Conservation (phyloP, 306 rosid genomes). For the Medicago ruthenica region DNA sequence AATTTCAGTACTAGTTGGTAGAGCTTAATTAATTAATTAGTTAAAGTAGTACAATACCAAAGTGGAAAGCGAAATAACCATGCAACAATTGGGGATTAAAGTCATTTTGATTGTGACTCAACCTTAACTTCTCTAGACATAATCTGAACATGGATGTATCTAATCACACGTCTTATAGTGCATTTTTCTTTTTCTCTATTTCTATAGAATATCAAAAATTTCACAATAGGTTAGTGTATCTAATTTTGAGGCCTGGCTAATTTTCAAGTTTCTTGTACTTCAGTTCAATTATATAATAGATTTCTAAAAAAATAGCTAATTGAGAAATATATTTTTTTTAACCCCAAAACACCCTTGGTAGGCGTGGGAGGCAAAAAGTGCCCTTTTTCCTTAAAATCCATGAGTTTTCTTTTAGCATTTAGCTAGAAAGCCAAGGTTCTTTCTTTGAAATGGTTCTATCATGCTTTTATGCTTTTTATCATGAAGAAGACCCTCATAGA, state of each 20-base stretch:
- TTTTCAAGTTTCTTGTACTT: background rate
- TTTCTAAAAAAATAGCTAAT: background rate
- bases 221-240: no score
- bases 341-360: slow-evolving; percentile 34
- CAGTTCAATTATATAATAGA: background rate
- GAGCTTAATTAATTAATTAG: slow-evolving; percentile 4
- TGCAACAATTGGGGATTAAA: slow-evolving; percentile 32
- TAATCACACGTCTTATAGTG: background rate
- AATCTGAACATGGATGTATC: slow-evolving; percentile 43
- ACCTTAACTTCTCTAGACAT: slow-evolving; percentile 47
- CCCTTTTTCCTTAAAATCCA: slow-evolving; percentile 42
- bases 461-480: slow-evolving; percentile 40
- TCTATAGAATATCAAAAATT: no score
- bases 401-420: slow-evolving; percentile 28
- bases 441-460: slow-evolving; percentile 40
- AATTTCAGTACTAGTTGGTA: background rate
- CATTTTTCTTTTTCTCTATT: no score
- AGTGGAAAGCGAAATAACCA: slow-evolving; percentile 37
- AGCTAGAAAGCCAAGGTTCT: slow-evolving; percentile 52
- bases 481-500: slow-evolving; percentile 29
- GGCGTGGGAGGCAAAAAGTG: slow-evolving; percentile 73
- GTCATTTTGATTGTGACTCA: slow-evolving; percentile 60
- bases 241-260: no score
- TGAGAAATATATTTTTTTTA: background rate
- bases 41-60: slow-evolving; percentile 2